Base-by-base conservation (phyloP, 1,139 yeast species). In the Blastobotrys niveus region DNA sequence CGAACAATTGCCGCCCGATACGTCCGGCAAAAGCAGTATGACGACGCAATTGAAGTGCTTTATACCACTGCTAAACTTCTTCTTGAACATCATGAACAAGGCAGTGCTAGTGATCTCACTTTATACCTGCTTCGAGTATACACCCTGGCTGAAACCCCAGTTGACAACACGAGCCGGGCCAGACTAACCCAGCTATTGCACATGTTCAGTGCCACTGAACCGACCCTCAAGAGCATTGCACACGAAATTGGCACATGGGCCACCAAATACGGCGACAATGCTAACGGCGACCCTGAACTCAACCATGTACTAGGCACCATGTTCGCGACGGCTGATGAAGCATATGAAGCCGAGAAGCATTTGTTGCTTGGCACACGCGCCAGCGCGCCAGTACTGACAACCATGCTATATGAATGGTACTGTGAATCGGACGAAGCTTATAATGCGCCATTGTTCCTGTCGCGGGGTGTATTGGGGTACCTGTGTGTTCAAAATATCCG, bases 1-100 rank as follows among this genome's bases (percentile, higher is more conserved):
- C 71, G 96, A 57, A 87, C 96, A 7, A 82, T 89, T 47, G 87
- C 85, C 38, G 87, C 88, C 53, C 72, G 98, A 59, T 82, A 85
- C 58, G 81, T 84, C 38, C 79, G 86, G 52, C 63, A 80, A 27
- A 77, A 78, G 51, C 79, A 82, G 51, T 85, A 74, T 60, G 63
- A 65, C 3, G 82, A 82, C 35, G 95, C 96, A 9, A 72, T 79
- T 44, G 88, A 84, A 45, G 67, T 88, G 47, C 71, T 89, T 34
- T 77, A 76, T 56, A 79, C 80, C 55, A 88, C 91, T 34, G 74
- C 93, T 0, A 68, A 77, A 48, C 77, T 82, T 26, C 72, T 89
- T 47, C 70, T 84, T 30, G 74, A 76, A 48, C 83, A 83, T 47
- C 71, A 76, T 46, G 89, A 86, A 63, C 81, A 74, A 48, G 93